Evolutionary conservation across 495 filamentous ascomycete genomes (phyloP).

Genomic region (Sporormia fimetaria): DNA sequence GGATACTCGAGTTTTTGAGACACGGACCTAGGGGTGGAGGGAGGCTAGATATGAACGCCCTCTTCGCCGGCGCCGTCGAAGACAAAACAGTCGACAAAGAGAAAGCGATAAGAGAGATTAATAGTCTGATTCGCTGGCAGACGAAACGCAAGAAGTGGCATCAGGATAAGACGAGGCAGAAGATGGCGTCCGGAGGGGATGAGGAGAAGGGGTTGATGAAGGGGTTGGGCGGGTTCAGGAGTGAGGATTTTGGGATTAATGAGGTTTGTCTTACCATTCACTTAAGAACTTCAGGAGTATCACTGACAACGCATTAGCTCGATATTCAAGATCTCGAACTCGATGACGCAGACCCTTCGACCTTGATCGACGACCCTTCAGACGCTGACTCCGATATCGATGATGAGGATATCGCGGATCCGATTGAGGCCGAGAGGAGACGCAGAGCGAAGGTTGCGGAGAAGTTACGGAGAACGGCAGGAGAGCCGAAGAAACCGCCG

Average conservation of each 20-base stretch:
- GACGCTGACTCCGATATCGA: constrained; percentile 51
- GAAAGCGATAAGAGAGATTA: constrained; percentile 67
- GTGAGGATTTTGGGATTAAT: constrained; percentile 80
- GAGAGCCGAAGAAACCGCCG: constrained; percentile 78
- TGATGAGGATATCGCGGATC: constrained; percentile 69
- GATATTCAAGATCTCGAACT: constrained; percentile 75
- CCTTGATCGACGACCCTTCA: constrained; percentile 52
- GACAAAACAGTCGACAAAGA: constrained; percentile 54
- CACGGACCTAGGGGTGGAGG: constrained; percentile 64
- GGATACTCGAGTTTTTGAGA: constrained; percentile 87
- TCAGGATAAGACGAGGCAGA: constrained; percentile 91
- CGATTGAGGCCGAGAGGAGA: constrained; percentile 74
- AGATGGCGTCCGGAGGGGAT: constrained; percentile 74
- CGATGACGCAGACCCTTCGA: constrained; percentile 60
- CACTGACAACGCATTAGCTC: constrained; percentile 32
- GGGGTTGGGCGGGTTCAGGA: constrained; percentile 47
- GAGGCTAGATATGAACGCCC: constrained; percentile 84
- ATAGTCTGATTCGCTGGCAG: constrained; percentile 83
- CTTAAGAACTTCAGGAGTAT: constrained; percentile 1
- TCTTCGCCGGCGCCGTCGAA: constrained; percentile 68
- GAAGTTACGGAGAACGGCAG: constrained; percentile 66
- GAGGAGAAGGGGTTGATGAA: constrained; percentile 24
- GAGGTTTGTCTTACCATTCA: constrained; percentile 41
- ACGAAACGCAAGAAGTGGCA: constrained; percentile 94
- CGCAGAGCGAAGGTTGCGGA: constrained; percentile 64